phyloP scores from a whole-genome alignment of 2,329 filamentous ascomycete species.

The Drechslerella coelobrocha region DNA sequence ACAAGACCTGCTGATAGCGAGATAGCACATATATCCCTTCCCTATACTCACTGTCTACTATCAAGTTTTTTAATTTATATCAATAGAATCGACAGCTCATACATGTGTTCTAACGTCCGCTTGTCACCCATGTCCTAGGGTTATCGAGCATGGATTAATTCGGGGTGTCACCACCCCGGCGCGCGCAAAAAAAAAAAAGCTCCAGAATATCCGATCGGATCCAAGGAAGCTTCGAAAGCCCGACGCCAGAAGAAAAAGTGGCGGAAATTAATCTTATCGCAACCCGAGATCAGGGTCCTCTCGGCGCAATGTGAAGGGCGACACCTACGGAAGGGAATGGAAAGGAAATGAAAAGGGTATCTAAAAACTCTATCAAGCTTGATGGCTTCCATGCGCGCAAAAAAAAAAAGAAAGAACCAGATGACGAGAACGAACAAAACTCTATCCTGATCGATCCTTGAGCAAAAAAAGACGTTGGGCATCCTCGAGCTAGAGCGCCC shows the following conservation, averaged over 20 bases:
- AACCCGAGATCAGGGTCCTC: no score
- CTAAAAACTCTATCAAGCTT: no score
- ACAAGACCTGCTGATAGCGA: slow-evolving; percentile 2
- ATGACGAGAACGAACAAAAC: background rate
- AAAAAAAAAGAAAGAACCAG: slow-evolving; percentile 22
- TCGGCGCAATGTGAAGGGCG: no score
- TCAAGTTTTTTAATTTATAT: background rate
- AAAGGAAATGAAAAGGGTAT: no score
- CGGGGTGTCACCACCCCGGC: background rate
- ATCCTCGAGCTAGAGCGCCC: background rate
- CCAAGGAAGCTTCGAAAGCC: slow-evolving; percentile 1
- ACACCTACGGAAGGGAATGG: no score
- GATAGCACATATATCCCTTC: background rate
- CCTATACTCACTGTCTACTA: background rate
- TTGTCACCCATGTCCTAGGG: background rate
- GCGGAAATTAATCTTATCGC: background rate
- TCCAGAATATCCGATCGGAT: background rate
- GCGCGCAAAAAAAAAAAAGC: background rate
- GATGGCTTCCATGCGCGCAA: slow-evolving; percentile 27
- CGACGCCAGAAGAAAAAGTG: background rate
- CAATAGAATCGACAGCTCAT: background rate
- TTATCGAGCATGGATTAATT: no score
- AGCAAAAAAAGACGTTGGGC: background rate
- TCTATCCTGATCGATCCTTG: background rate
- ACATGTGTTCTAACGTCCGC: background rate